Base-by-base conservation (phyloP, 2,329 filamentous ascomycete genomes). In the Drechslerella stenobrocha region DNA sequence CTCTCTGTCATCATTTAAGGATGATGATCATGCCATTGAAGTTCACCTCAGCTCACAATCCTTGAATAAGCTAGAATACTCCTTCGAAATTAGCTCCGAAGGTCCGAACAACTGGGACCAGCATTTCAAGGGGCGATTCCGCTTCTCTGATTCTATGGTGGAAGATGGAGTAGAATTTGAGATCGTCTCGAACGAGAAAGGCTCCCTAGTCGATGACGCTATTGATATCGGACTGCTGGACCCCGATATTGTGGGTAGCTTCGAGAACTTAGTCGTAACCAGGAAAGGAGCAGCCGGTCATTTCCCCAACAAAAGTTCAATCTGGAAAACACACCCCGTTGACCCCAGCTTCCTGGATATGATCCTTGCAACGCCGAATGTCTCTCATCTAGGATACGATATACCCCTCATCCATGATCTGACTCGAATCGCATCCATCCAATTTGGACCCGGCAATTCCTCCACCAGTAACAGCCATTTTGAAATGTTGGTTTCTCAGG, bases 21-120 rank as follows among this genome's bases (percentile, higher is more conserved):
- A 57, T 24, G 44, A 37, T n/a, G 52, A 57, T 28, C 52, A 57
- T 20, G 44, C 42, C 20, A 26, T 57, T 28, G 52, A 57, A 28
- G 47, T 57, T 8, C 52, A 57, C 48, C 40, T 57, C 30, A 48
- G 48, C 42, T 37, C 52, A 28, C 42, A 48, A 30, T 24, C 7
- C n/a, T 23, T 28, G 13, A 42, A 40, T 30, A 20, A 37, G 8
- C 18, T 48, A 2, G 42, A 57, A 13, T 57, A 57, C 28, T 48
- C 42, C 2, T 57, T 57, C 30, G 52, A 57, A 22, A 48, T 57
- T 11, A 20, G 32, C 28, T 57, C 52, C n/a, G 52, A 57, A 9
- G 23, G 30, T 18, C 11, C 22, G 9, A 4, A 32, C 8, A 20
- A 42, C 24, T 57, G 52, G 52, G 35, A 28, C 13, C 52, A 44